Evolutionary conservation across 2,329 filamentous ascomycete genomes (phyloP).

Genomic region (Colletotrichum sp.): DNA sequence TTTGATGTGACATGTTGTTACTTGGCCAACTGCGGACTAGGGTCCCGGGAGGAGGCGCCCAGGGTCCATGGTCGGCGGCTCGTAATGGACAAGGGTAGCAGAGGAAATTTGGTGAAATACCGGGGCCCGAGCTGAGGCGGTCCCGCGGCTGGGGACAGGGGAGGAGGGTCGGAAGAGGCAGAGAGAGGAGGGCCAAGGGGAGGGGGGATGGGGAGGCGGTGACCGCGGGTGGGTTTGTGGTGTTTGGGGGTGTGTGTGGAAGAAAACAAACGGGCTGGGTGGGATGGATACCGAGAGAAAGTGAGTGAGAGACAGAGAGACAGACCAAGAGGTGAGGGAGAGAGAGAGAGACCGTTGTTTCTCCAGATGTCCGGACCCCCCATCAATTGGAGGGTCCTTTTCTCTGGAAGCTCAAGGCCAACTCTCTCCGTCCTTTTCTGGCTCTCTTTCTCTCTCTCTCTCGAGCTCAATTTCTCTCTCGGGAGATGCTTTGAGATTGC

Average conservation of each 20-base stretch:
- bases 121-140: constrained; percentile 16
- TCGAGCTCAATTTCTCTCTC: neutral
- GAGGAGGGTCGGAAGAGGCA: constrained; percentile 4
- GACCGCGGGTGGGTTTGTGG: constrained; percentile 11
- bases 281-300: neutral
- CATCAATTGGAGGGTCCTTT: neutral
- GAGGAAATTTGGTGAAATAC: constrained; percentile 17
- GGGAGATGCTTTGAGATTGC: neutral
- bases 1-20: constrained; percentile 22
- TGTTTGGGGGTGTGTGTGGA: constrained; percentile 9
- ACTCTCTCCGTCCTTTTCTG: neutral
- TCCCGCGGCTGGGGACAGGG: constrained; percentile 13
- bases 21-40: constrained; percentile 24
- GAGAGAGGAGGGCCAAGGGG: constrained; percentile 3
- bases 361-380: neutral
- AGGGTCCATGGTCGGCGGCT: constrained; percentile 20
- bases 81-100: constrained; percentile 15
- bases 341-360: neutral
- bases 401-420: neutral
- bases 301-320: neutral
- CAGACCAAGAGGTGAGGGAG: neutral
- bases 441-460: neutral
- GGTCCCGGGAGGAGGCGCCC: constrained; percentile 15
- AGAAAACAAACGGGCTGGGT: neutral
- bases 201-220: neutral